Conservation (phyloP, 2,329 filamentous ascomycete species). For the Fusarium nodosum region DNA sequence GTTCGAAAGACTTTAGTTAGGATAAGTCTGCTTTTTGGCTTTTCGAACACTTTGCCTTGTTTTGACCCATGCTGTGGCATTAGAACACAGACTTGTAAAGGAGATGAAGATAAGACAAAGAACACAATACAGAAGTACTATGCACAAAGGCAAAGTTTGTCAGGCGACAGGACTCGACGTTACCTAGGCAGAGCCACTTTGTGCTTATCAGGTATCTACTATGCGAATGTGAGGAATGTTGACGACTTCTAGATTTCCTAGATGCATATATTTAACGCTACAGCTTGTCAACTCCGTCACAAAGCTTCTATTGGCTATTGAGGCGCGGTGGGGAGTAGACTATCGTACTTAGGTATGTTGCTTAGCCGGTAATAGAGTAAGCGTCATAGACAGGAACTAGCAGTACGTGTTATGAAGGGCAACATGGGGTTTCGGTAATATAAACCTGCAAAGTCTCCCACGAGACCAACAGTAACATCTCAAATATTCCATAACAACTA, state of each 20-base stretch:
- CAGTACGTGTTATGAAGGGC: fast-evolving
- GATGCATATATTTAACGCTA: not conserved
- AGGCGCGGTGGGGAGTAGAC: not conserved
- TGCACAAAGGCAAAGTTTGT: not conserved
- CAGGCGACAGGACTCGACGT: no score
- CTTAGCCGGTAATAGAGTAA: not conserved
- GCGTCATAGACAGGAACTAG: not conserved
- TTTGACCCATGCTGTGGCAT: not conserved
- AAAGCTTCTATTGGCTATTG: not conserved
- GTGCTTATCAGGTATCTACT: no score
- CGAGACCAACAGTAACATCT: no score
- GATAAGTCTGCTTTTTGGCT: not conserved
- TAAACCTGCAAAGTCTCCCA: fast-evolving
- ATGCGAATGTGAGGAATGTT: no score
- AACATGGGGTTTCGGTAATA: not conserved
- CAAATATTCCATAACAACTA: not conserved
- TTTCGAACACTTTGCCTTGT: not conserved
- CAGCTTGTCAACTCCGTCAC: not conserved
- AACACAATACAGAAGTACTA: not conserved
- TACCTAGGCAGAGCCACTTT: no score
- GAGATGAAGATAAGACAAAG: not conserved
- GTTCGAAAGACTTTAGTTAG: not conserved
- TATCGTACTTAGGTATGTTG: not conserved
- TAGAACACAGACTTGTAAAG: not conserved
- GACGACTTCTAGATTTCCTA: no score